Base-by-base conservation (phyloP, 495 filamentous ascomycete genomes). In the Trichoderma virens region DNA sequence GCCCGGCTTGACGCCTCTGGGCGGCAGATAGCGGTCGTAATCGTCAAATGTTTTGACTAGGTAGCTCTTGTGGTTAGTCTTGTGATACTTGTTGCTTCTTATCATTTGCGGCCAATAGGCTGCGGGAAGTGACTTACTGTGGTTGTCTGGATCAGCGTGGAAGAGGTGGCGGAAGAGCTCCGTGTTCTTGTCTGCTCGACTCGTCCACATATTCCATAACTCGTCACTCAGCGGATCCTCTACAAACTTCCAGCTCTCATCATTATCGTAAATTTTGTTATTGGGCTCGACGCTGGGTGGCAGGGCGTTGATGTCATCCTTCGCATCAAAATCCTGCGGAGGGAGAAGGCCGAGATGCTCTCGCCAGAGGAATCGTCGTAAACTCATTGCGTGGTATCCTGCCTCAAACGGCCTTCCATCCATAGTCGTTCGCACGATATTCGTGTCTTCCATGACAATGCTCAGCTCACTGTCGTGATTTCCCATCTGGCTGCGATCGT, bases 391-490 rank as follows among this genome's bases (percentile, higher is more conserved):
- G 65, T 90, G 86, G 63, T 85, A 84, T 23, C 86, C 87, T 0
- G 91, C 93, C 63, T 86, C 79, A 72, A 85, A 96, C 1, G 85
- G 80, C 64, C 86, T 65, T 9, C 93, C 91, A 67, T 91, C 82
- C 93, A 98, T 97, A 7, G 70, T 83, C 39, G 84, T 89, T 41
- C 82, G 78, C 45, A 97, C 81, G n/a, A 77, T 78, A 23, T 87
- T 83, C 41, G 84, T 87, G 73, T 98, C 93, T 76, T 95, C 88
- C 82, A 97, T 90, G 20, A 97, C 90, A 60, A 96, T 90, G 47
- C 88, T 85, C n/a, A 98, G 79, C 74, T 98, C 94, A 64, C 88
- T 91, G 71, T 98, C 94, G 71, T 95, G 92, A 70, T 86, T 83
- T 18, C 93, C 94, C 23, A 93, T 78, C 78, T 97, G 93, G 18